Conservation (phyloP, 1,139 yeast species). For the Lodderomyces metapsilosis region DNA sequence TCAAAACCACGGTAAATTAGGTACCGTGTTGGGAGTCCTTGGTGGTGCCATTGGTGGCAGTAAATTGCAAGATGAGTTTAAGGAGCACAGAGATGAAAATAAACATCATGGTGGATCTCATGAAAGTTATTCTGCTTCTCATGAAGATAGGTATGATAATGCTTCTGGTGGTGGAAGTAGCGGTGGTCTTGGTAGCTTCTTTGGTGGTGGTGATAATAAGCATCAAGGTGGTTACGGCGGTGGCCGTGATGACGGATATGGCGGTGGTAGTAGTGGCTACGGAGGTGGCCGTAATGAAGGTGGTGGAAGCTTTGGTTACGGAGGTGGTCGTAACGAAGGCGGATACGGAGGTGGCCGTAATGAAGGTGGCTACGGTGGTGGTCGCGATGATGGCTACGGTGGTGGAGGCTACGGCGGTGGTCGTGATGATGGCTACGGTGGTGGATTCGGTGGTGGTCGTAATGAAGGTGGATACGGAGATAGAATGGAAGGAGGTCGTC, state of each 20-base stretch:
- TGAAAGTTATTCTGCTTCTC: slow-evolving; percentile 8
- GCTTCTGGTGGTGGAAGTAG: slow-evolving; percentile 13
- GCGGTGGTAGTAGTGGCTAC: slow-evolving; percentile 14
- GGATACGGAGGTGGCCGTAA: slow-evolving; percentile 4
- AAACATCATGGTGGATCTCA: slow-evolving; percentile 16
- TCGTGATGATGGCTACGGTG: slow-evolving; percentile 10
- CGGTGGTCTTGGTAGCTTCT: slow-evolving; percentile 10
- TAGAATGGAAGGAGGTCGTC: neutral
- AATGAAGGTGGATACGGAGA: slow-evolving; percentile 16
- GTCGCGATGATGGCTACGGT: slow-evolving; percentile 9
- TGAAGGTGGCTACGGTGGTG: slow-evolving; percentile 13
- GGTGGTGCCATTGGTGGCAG: slow-evolving; percentile 62
- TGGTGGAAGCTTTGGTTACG: slow-evolving; percentile 6
- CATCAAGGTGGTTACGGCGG: slow-evolving; percentile 12
- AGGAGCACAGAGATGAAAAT: slow-evolving; percentile 17
- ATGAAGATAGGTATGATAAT: slow-evolving; percentile 9
- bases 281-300: slow-evolving; percentile 12
- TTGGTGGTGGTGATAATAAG: slow-evolving; percentile 15
- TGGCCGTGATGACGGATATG: slow-evolving; percentile 9
- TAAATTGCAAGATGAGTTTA: slow-evolving; percentile 45
- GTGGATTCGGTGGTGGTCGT: slow-evolving; percentile 6
- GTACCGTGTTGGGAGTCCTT: slow-evolving; percentile 57
- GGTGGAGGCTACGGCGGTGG: slow-evolving; percentile 12
- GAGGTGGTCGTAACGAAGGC: slow-evolving; percentile 17
- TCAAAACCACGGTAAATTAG: slow-evolving; percentile 46